Percentiles rank a stretch among this genome's conserved stretches.
phyloP scores from a whole-genome alignment of 1,284 basidiomycete genomes.

The Naganishia sp. region DNA sequence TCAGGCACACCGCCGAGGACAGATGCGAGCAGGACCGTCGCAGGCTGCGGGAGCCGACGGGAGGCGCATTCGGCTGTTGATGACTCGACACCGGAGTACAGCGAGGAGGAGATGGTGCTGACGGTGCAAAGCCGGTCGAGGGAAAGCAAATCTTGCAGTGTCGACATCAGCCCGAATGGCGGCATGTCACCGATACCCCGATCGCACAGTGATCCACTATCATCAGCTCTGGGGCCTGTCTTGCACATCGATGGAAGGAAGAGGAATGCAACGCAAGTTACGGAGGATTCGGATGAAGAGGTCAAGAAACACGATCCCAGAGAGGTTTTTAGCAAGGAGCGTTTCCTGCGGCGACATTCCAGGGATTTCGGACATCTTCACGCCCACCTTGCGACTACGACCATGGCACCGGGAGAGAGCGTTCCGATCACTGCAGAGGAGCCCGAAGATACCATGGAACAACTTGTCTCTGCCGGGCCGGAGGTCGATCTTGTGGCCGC shows the following conservation, averaged over 20 bases:
- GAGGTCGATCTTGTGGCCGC: constrained; percentile 15
- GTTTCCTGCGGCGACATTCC: constrained; percentile 34
- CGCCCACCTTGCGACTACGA: constrained; percentile 5
- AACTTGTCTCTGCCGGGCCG: constrained; percentile 14
- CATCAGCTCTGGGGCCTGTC: background rate
- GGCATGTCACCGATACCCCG: constrained; percentile 16
- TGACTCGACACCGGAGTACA: background rate
- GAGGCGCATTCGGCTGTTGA: no score
- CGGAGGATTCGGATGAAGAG: constrained; percentile 25
- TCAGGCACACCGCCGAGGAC: constrained; percentile 1
- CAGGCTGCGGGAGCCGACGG: no score
- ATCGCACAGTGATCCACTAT: constrained; percentile 19
- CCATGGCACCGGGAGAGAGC: background rate
- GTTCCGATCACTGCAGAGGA: background rate
- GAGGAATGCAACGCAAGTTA: background rate
- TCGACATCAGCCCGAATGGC: background rate
- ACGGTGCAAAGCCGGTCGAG: background rate
- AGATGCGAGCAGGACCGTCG: no score
- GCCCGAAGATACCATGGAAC: constrained; percentile 6
- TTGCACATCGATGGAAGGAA: background rate
- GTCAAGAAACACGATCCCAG: constrained; percentile 21
- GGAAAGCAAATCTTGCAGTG: constrained; percentile 9
- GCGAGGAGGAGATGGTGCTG: background rate
- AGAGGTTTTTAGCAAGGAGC: constrained; percentile 26
- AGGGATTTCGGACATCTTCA: constrained; percentile 34